Evolutionary conservation across 2,329 filamentous ascomycete species (phyloP), one percentile per base, ranked within the genome.

Genomic region (Hypomyces perniciosus): DNA sequence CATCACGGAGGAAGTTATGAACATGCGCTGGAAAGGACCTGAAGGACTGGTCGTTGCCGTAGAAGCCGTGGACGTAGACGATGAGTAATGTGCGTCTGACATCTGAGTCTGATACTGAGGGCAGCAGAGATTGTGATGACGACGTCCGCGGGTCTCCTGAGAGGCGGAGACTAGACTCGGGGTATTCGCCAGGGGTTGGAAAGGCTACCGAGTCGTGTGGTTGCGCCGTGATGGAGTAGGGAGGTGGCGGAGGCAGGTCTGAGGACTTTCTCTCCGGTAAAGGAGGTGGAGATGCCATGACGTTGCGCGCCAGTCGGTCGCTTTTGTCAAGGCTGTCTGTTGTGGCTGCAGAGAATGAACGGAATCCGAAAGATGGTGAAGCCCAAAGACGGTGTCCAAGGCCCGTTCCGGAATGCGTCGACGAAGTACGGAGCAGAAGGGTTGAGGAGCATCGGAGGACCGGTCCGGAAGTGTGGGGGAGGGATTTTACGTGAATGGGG

Each of bases 31-130:
- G 91, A 60, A 96, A 95, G 41, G 86, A 88, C 55, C 84, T 81
- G 64, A 96, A 96, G 52, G 88, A 95, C 31, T 86, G 86, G 66
- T 93, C 88, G 53, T 88, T 86, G 46, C 91, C 90, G 77, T 93
- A 86, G 70, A 95, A 96, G 54, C 91, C 90, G 71, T 96, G 91
- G 50, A 96, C 83, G 65, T 90, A 96, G 48, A 96, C 74, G 26
- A 95, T 65, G 1, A 96, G 76, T 27, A 96, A 74, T 28, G 75
- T 80, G 54, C 81, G 75, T 41, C 74, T 72, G 54, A 59, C 65
- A 37, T 59, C 53, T 3, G 51, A 52, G 12, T 56, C 53, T 20
- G 54, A 41, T n/a, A 53, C 48, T 5, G 59, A 54, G 5, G 71
- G 65, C 40, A 62, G 59, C 33, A 75, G 63, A 3, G 72, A 76